Base-by-base conservation (phyloP, 2,329 filamentous ascomycete species). In the Penicillium digitatum region DNA sequence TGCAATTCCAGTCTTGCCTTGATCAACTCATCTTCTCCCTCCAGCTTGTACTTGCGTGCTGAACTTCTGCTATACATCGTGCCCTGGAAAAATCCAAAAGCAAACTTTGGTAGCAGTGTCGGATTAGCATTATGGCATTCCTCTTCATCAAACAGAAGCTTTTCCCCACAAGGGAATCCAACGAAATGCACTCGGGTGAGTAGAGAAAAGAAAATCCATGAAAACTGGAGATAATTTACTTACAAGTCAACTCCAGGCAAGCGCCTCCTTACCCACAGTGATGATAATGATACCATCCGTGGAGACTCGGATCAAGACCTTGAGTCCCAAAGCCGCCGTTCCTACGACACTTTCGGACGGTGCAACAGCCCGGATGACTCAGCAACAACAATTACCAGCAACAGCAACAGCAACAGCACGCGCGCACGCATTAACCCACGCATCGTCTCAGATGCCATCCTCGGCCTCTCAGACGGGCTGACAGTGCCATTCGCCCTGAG, bases 401-500 rank as follows among this genome's bases (percentile, higher is more conserved):
- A n/a, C 20, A 65, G 62, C 45, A 59, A 51, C 52, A 59, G 52
- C 52, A 63, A 56, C 53, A 66, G 62, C 24, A 51, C 65, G 2
- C 69, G 73, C 16, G 63, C 66, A 14, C 70, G 72, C 27, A 67
- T 76, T 54, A 73, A 75, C 58, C 71, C 75, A 7, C 72, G 78
- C 20, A 74, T 78, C 43, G 71, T 81, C 42, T 78, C 78, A 4
- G 79, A 89, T 71, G 79, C 85, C 56, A 90, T 88, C 58, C 84
- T 91, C 57, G 88, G 88, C 34, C 84, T 91, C 62, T 86, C 88
- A 1, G 88, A 92, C 67, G 88, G 88, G 3, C 77, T 92, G 58
- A 92, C 88, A 0, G 88, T 92, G 0, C 88, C 88, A 1, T 92
- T 92, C 60, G 88, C 88, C 10, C 75, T 92, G 50, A 90, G 87